A percentile compares a stretch with the other conserved stretches of the same genome.
Conservation (phyloP, 176 grass and related monocot genomes). For the Secale cereale region DNA sequence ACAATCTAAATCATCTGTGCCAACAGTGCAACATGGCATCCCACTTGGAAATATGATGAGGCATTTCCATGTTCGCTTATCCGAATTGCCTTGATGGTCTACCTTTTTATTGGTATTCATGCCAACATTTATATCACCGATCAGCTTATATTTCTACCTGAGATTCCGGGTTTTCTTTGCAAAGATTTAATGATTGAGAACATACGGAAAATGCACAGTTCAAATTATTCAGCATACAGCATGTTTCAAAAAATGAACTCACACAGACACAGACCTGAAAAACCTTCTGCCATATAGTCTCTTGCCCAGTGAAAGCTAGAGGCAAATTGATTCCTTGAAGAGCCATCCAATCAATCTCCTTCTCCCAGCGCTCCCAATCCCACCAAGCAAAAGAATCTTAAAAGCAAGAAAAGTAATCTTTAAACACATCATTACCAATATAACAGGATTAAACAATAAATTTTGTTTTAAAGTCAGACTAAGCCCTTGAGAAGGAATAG, state of each 20-base stretch:
- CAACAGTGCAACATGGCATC: background rate
- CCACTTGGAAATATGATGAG: background rate
- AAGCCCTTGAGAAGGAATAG: background rate
- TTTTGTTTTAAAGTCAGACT: background rate
- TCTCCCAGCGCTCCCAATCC: slow-evolving; percentile 78
- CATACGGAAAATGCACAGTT: background rate
- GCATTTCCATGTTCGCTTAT: background rate
- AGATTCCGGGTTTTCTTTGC: background rate
- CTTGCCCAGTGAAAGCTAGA: slow-evolving; percentile 75
- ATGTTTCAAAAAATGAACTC: background rate
- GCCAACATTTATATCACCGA: background rate
- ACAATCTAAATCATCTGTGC: background rate
- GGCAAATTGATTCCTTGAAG: slow-evolving; percentile 81
- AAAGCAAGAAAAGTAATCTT: slow-evolving; percentile 16
- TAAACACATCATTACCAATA: background rate
- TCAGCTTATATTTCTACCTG: background rate
- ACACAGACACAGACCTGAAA: slow-evolving; percentile 44
- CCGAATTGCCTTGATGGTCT: background rate
- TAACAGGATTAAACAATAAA: background rate
- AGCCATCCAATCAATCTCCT: slow-evolving; percentile 91
- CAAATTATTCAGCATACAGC: background rate
- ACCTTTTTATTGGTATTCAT: background rate
- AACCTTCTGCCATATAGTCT: slow-evolving; percentile 72
- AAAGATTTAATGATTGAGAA: background rate
- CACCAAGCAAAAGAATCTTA: slow-evolving; percentile 85